Evolutionary conservation across 768 basidiomycete species (phyloP).

Genomic region (Fomitopsis serialis): DNA sequence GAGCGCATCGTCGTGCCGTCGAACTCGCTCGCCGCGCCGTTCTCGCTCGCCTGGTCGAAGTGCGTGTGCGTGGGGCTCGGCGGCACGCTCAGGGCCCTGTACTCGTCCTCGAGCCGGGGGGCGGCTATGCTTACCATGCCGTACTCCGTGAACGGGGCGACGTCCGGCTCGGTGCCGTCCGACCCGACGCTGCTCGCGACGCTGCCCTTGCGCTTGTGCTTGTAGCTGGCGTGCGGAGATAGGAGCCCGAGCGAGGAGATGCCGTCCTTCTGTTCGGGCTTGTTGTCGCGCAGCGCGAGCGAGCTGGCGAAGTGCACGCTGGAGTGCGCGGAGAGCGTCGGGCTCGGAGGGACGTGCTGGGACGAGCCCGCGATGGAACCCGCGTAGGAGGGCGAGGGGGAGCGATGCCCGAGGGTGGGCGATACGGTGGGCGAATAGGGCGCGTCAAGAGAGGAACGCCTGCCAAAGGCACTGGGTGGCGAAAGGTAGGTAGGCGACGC

Average conservation of each 20-base stretch:
- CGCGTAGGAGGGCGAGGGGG: slow-evolving; percentile 28
- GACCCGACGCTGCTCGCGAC: slow-evolving; percentile 49
- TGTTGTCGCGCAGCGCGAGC: slow-evolving; percentile 60
- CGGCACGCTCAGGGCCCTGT: slow-evolving; percentile 19
- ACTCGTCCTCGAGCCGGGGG: slow-evolving; percentile 27
- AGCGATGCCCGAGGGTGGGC: slow-evolving; percentile 1
- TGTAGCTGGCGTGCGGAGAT: slow-evolving; percentile 25
- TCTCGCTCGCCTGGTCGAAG: slow-evolving; percentile 31
- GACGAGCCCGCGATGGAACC: slow-evolving; percentile 35
- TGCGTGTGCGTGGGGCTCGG: slow-evolving; percentile 34
- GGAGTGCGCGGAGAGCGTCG: slow-evolving; percentile 69
- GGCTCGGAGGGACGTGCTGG: slow-evolving; percentile 57
- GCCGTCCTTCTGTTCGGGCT: slow-evolving; percentile 54
- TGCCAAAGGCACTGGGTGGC: slow-evolving; percentile 4
- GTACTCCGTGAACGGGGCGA: slow-evolving; percentile 19
- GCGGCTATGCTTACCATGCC: slow-evolving; percentile 18
- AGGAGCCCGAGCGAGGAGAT: slow-evolving; percentile 47
- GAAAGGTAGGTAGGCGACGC: slow-evolving; percentile 2
- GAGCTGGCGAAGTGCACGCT: slow-evolving; percentile 54
- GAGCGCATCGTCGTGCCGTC: slow-evolving; percentile 16
- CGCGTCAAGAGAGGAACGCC: slow-evolving; percentile 18
- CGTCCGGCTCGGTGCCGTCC: slow-evolving; percentile 35
- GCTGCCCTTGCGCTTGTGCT: slow-evolving; percentile 53
- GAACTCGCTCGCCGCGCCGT: slow-evolving; percentile 20
- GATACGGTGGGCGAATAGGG: slow-evolving; percentile 11